These are phyloP conservation scores for Puccinellia tenuiflora DNA, from an alignment of 176 grass and related monocot genomes.

Conservation along the genomic window DNA sequence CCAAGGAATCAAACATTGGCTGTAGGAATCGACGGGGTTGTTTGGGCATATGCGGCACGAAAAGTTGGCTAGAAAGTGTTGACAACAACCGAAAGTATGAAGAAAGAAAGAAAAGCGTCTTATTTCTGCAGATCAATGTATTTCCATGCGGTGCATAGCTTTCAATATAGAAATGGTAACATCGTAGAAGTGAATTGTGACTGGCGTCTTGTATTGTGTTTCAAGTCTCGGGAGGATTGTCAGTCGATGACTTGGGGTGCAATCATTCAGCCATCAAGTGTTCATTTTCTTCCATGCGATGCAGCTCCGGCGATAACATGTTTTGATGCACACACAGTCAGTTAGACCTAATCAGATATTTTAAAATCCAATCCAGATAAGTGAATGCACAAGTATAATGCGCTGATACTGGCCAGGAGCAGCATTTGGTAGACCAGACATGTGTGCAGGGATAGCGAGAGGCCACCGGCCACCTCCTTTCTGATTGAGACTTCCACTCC, in stretches of 20 bases:
- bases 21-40: neutral
- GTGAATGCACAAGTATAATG: slow-evolving; percentile 12
- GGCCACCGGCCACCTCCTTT: slow-evolving; percentile 10
- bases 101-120: neutral
- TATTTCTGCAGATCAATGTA: neutral
- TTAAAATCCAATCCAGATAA: slow-evolving; percentile 9
- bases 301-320: neutral
- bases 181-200: neutral
- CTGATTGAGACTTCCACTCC: slow-evolving; percentile 26
- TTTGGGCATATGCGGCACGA: neutral
- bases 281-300: neutral
- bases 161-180: neutral
- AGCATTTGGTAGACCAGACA: slow-evolving; percentile 25
- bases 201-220: neutral
- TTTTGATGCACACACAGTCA: neutral
- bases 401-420: neutral
- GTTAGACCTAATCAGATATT: neutral
- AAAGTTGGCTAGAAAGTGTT: slow-evolving; percentile 9
- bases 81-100: neutral
- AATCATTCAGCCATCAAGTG: slow-evolving; percentile 7
- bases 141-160: neutral
- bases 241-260: neutral
- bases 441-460: slow-evolving; percentile 32
- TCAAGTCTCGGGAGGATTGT: neutral
- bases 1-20: slow-evolving; percentile 32